A percentile compares a stretch with the other conserved stretches of the same genome.
Evolutionary conservation across 2,329 filamentous ascomycete species (phyloP).

Genomic region (Cladobotryum protrusum): DNA sequence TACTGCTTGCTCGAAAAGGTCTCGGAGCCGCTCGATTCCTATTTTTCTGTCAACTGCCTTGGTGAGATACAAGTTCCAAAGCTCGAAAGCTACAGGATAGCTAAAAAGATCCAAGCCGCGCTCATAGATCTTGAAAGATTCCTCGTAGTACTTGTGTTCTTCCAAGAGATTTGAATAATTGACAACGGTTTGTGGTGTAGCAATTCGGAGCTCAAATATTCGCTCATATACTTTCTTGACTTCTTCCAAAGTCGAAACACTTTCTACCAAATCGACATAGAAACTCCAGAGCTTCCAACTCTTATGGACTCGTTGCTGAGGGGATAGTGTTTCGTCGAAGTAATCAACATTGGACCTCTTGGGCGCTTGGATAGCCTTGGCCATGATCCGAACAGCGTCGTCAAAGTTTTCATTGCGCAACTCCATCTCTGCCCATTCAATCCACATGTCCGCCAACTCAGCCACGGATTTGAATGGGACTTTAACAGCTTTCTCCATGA

Average conservation of each 20-base stretch:
- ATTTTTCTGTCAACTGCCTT: conserved; percentile 97
- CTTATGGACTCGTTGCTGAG: conserved; percentile 96
- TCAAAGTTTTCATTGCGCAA: conserved; percentile 94
- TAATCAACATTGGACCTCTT: conserved; percentile 99
- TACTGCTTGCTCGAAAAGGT: conserved; percentile 94
- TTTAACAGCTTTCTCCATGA: conserved; percentile 97
- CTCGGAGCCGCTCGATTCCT: conserved; percentile 84
- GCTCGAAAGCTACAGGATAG: conserved; percentile 94
- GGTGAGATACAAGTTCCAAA: conserved; percentile 97
- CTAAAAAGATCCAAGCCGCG: conserved; percentile 95
- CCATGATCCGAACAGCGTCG: conserved; percentile 90
- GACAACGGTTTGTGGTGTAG: conserved; percentile 95
- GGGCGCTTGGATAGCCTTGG: conserved; percentile 92
- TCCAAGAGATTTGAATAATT: conserved; percentile 96
- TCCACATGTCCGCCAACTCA: conserved; percentile 97
- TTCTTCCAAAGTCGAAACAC: conserved; percentile 83
- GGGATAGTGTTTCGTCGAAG: conserved; percentile 89
- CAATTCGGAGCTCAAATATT: conserved; percentile 96
- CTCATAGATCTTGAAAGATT: conserved; percentile 97
- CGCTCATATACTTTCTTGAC: conserved; percentile 92
- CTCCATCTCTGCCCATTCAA: conserved; percentile 98
- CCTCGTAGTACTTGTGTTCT: conserved; percentile 91
- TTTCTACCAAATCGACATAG: conserved; percentile 96
- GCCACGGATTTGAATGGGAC: conserved; percentile 97
- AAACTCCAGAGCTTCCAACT: conserved; percentile 99